Base-by-base conservation (phyloP, 345 rosid species). In the Schrenkiella parvula region DNA sequence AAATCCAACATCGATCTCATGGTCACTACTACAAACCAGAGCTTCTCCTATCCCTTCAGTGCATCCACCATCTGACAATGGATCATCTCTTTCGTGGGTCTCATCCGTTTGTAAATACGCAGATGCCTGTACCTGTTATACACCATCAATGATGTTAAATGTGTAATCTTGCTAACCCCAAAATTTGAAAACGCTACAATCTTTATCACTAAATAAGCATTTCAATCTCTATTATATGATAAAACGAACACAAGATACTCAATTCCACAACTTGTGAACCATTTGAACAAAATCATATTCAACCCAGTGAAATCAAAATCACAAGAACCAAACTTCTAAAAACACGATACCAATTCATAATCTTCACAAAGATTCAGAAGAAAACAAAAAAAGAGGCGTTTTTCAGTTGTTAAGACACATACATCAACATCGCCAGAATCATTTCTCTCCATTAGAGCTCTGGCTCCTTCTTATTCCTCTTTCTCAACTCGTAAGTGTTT, bases 91-190 rank as follows among this genome's bases (percentile, higher is more conserved):
- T 64, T 52, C 68, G 6, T 37, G 14, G 43, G 66, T 79, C 38
- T 81, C 81, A 13, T 82, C 85, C 67, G 75, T 85, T 66, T 75
- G 78, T 52, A 76, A 48, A 70, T 76, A 70, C 13, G 35, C 47
- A 43, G 75, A 64, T 56, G 76, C 62, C 0, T 70, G 67, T 15
- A 68, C 58, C 79, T 75, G 68, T 59, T 41, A 38, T 12, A 56
- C 43, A 47, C 5, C 39, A 56, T 26, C 66, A 55, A 76, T 14
- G 38, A 29, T 35, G 23, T 37, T 39, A 60, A 46, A 56, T 13
- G 38, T 14, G 21, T 22, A 48, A 59, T 58, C 44, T 21, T 60
- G 4, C 61, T 23, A 32, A 34, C 25, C 26, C 9, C 52, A 8
- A 62, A 14, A 19, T 9, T 35, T 14, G 8, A 22, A 29, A 37